Evolutionary conservation across 441 rosid genomes (phyloP).

Genomic region (Syzygium syzygioides): DNA sequence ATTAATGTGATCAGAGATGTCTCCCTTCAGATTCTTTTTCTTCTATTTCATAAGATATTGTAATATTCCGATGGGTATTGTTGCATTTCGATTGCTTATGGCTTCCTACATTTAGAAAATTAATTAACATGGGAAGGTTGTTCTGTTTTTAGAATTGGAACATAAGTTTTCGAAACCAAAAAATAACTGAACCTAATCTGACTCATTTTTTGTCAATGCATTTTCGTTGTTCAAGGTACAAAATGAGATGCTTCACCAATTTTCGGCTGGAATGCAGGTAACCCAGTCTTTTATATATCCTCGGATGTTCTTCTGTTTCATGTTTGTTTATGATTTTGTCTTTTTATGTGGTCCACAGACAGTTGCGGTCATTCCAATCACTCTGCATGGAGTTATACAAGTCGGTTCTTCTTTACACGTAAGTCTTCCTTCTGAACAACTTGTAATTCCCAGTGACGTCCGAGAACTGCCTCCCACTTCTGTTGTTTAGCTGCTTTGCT

Average conservation of each 20-base stretch:
- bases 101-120: background rate
- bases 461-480: background rate
- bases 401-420: slow-evolving; percentile 76
- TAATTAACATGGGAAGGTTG: background rate
- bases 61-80: background rate
- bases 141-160: background rate
- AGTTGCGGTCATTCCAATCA: slow-evolving; percentile 74
- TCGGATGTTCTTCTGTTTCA: background rate
- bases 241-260: slow-evolving; percentile 68
- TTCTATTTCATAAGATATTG: background rate
- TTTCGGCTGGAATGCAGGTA: slow-evolving; percentile 94
- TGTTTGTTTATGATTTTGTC: background rate
- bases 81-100: background rate
- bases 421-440: slow-evolving; percentile 23
- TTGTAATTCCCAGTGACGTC: background rate
- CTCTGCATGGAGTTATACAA: slow-evolving; percentile 84
- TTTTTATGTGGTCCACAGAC: slow-evolving; percentile 46
- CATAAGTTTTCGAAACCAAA: background rate
- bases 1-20: background rate
- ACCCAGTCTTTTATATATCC: background rate
- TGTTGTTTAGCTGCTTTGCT: background rate
- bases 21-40: background rate
- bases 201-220: slow-evolving; percentile 1
- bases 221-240: slow-evolving; percentile 41
- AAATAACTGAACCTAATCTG: background rate